Percentiles rank a stretch among this genome's conserved stretches.
Conservation (phyloP, 2,329 filamentous ascomycete genomes). For the Zymoseptoria ardabiliae region DNA sequence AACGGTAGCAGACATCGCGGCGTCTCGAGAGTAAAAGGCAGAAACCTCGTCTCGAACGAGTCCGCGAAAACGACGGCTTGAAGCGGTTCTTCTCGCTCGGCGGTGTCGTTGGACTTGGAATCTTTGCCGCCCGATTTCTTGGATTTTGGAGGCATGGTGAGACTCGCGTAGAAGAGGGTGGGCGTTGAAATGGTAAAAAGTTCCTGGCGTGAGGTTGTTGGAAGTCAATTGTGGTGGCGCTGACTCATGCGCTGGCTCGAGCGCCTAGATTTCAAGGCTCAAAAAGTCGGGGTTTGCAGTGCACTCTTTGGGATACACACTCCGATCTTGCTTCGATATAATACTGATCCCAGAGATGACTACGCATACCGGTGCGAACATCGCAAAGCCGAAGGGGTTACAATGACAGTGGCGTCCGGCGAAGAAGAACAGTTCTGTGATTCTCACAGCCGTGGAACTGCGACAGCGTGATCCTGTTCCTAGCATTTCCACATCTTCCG, state of each 20-base stretch:
- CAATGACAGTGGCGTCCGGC: not conserved
- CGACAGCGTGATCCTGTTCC: not conserved
- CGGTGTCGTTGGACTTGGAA: conserved; percentile 39
- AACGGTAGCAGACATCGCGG: conserved; percentile 91
- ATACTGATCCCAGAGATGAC: no score
- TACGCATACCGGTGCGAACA: no score
- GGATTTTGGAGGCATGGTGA: conserved; percentile 46
- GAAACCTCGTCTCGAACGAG: conserved; percentile 87
- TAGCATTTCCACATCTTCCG: not conserved
- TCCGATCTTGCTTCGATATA: no score
- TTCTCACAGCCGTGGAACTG: not conserved
- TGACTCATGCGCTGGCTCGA: not conserved
- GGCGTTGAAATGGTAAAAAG: not conserved
- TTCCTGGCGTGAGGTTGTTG: not conserved
- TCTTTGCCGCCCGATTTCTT: conserved; percentile 37
- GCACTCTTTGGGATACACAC: no score
- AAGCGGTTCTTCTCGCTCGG: conserved; percentile 54
- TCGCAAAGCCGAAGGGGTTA: not conserved
- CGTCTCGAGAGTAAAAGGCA: conserved; percentile 78
- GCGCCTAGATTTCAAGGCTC: no score
- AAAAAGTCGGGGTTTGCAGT: no score
- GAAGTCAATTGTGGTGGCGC: not conserved
- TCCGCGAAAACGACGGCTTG: conserved; percentile 76
- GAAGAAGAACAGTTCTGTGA: not conserved
- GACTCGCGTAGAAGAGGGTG: no score